These are phyloP conservation scores for Amanita phalloides DNA, from an alignment of 768 basidiomycete species.

Conservation along the genomic window DNA sequence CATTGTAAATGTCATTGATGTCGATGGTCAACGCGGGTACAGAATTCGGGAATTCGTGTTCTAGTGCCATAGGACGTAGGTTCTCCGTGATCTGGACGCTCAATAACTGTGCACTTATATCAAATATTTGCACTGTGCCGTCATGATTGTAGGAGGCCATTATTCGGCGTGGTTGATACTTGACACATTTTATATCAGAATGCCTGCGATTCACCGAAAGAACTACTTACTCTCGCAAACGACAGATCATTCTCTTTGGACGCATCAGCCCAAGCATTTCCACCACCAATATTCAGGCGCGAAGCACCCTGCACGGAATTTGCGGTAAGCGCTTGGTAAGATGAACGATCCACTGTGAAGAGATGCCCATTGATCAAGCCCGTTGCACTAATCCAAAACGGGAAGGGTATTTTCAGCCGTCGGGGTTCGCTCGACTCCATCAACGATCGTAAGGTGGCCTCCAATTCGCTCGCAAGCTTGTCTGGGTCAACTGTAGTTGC, in stretches of 20 bases:
- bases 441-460: conserved; percentile 20
- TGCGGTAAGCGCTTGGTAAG: conserved; percentile 30
- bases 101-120: conserved; percentile 62
- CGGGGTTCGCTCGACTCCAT: conserved; percentile 27
- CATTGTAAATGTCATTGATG: conserved; percentile 36
- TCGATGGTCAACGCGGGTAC: conserved; percentile 55
- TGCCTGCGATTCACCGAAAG: background rate
- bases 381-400: conserved; percentile 24
- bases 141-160: conserved; percentile 56
- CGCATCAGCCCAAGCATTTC: conserved; percentile 47
- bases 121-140: conserved; percentile 59
- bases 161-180: conserved; percentile 57
- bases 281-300: conserved; percentile 34
- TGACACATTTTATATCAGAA: background rate
- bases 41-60: conserved; percentile 54
- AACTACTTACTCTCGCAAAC: conserved; percentile 38
- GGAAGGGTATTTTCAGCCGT: conserved; percentile 22
- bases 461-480: conserved; percentile 27
- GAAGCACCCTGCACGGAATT: conserved; percentile 12
- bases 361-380: conserved; percentile 34
- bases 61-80: conserved; percentile 28
- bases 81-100: conserved; percentile 16
- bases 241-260: conserved; percentile 36
- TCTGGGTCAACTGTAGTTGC: conserved; percentile 8
- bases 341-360: conserved; percentile 33